Evolutionary conservation across 768 basidiomycete genomes (phyloP), one percentile per base, ranked within the genome.

Genomic region (Mycena rebaudengoi): DNA sequence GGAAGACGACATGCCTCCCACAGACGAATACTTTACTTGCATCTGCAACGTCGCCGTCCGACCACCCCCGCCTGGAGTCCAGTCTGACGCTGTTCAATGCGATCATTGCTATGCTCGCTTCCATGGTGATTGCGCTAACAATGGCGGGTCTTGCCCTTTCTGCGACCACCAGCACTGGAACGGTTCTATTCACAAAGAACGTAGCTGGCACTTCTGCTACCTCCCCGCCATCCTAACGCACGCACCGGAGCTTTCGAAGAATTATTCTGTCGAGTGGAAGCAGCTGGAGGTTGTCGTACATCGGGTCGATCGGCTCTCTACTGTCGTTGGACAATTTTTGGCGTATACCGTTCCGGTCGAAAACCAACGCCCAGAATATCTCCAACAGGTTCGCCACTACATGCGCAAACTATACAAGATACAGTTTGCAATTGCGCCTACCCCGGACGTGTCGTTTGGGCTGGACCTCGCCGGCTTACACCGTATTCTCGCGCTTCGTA

Each of bases 151-250:
- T 5, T 95, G 93, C 72, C 93, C 93, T 0, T 95, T 95, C 80
- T 95, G 93, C 67, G 93, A 95, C 66, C 92, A 94, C 69, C 91
- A 94, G 64, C 94, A 95, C 71, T 95, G 93, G 93, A 93, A 95
- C 68, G 93, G 93, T 20, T 85, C 90, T 4, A 89, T 95, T 53
- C 87, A 88, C 73, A 94, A 94, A 75, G 86, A 91, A 66, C 88
- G 94, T 48, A 91, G 83, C 68, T 95, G 88, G 86, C 92, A 95
- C 71, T 95, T 91, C 76, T 91, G 88, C 73, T 92, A 86, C 75
- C 83, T 95, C 25, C 90, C 92, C 3, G 82, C 85, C 25, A 86
- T 94, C 63, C 82, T 93, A 18, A 72, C 84, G 25, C 84, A 80
- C 48, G 94, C 93, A n/a, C 91, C 94, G 1, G 90, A 92, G 39